Evolutionary conservation across 2,329 filamentous ascomycete genomes (phyloP).

Genomic region (Pestalotiopsis sp.): DNA sequence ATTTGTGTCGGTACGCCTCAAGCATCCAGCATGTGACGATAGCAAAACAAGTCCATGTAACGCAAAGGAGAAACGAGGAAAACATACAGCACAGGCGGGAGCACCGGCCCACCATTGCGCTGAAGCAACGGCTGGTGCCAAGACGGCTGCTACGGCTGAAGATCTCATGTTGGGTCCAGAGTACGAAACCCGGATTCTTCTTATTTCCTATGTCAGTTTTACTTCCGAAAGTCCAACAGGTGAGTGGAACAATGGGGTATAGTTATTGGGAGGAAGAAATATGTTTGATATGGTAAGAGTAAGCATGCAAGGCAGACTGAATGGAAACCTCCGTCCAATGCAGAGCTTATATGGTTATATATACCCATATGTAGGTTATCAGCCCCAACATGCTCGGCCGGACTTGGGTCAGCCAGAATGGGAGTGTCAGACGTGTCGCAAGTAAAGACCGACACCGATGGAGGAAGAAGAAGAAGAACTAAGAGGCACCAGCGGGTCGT

Average conservation of each 20-base stretch:
- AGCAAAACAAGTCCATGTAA: neutral
- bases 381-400: neutral
- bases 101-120: conserved; percentile 43
- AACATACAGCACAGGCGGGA: conserved; percentile 45
- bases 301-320: neutral
- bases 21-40: too few species aligned
- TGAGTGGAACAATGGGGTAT: neutral
- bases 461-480: neutral
- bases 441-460: neutral
- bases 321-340: neutral
- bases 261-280: neutral
- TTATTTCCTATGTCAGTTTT: neutral
- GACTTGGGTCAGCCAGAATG: neutral
- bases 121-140: conserved; percentile 31
- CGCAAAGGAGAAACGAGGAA: neutral
- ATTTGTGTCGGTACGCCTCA: too few species aligned
- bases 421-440: neutral
- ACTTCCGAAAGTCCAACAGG: neutral
- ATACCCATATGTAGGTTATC: neutral
- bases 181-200: neutral
- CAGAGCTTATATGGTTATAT: neutral
- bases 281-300: conserved; percentile 10
- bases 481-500: neutral
- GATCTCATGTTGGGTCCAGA: conserved; percentile 34
- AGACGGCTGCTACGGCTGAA: conserved; percentile 25